These are phyloP conservation scores for Lentinula raphanica DNA, from an alignment of 768 basidiomycete species.

Conservation along the genomic window DNA sequence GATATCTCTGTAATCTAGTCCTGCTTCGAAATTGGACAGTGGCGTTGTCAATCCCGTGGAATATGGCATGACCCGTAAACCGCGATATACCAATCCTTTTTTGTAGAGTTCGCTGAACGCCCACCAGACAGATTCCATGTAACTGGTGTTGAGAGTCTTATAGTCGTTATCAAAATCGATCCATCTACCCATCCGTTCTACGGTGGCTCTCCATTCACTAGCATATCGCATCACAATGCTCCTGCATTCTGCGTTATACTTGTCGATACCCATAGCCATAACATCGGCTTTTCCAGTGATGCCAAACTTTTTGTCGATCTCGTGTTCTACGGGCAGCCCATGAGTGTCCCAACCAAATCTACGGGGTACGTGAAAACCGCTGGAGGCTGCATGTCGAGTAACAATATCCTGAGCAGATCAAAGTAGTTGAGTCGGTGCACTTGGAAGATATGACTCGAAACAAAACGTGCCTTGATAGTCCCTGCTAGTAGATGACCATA, in stretches of 20 bases:
- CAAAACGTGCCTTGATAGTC: slow-evolving; percentile 73
- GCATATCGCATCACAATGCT: slow-evolving; percentile 97
- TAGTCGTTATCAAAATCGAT: slow-evolving; percentile 99
- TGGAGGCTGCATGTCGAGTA: slow-evolving; percentile 91
- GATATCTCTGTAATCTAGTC: slow-evolving; percentile 86
- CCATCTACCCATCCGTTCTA: slow-evolving; percentile 98
- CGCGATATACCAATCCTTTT: slow-evolving; percentile 89
- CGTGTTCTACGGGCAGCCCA: slow-evolving; percentile 96
- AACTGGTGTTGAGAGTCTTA: slow-evolving; percentile 89
- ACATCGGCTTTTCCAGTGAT: slow-evolving; percentile 95
- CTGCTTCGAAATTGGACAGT: slow-evolving; percentile 95
- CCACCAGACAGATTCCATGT: slow-evolving; percentile 99
- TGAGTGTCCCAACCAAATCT: slow-evolving; percentile 99
- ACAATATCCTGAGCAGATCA: slow-evolving; percentile 78
- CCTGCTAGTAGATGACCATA: slow-evolving; percentile 93
- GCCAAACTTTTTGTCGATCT: slow-evolving; percentile 94
- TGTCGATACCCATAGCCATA: slow-evolving; percentile 90
- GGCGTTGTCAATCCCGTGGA: slow-evolving; percentile 95
- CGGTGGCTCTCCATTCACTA: slow-evolving; percentile 88
- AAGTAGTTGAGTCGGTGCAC: slow-evolving; percentile 4
- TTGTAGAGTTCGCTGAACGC: slow-evolving; percentile 93
- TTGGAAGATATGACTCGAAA: not conserved
- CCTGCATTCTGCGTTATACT: slow-evolving; percentile 95
- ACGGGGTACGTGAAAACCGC: slow-evolving; percentile 86
- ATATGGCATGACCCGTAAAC: slow-evolving; percentile 95